Conservation (phyloP, 352 stramenopile species). For the Thalassiosira hispida region DNA sequence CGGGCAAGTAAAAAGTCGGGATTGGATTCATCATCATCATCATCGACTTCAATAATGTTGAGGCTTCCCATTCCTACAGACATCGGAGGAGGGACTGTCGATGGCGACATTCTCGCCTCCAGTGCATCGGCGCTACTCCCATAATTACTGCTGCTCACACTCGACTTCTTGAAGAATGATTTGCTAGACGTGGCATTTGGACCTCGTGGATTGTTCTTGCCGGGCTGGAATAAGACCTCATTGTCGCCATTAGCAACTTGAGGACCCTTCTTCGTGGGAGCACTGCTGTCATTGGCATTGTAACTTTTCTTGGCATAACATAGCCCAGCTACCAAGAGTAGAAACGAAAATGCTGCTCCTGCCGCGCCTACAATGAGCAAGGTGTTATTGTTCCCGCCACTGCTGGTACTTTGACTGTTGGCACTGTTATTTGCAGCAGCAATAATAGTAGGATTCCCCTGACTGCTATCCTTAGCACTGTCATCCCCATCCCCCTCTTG, state of each 20-base stretch:
- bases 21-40: conserved; percentile 34
- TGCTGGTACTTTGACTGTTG: not conserved
- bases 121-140: not conserved
- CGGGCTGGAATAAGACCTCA: conserved; percentile 16
- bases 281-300: not conserved
- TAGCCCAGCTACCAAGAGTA: conserved; percentile 40
- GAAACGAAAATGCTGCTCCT: conserved; percentile 34
- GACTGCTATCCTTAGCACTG: not conserved
- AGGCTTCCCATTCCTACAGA: not conserved
- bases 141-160: not conserved
- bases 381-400: conserved; percentile 10
- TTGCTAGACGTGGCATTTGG: not conserved
- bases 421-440: not conserved
- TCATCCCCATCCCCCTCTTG: not conserved
- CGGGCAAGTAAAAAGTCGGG: conserved; percentile 30
- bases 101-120: too few relatives aligned
- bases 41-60: not conserved
- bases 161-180: conserved; percentile 24
- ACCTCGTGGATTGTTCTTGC: conserved; percentile 25
- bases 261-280: not conserved
- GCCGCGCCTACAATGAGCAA: conserved; percentile 45
- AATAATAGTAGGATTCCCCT: conserved; percentile 1
- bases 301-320: conserved; percentile 42
- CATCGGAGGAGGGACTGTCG: not conserved
- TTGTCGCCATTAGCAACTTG: not conserved